A percentile compares a stretch with the other conserved stretches of the same genome.
phyloP scores from a whole-genome alignment of 2,329 filamentous ascomycete genomes.

The Tolypocladium sp. region DNA sequence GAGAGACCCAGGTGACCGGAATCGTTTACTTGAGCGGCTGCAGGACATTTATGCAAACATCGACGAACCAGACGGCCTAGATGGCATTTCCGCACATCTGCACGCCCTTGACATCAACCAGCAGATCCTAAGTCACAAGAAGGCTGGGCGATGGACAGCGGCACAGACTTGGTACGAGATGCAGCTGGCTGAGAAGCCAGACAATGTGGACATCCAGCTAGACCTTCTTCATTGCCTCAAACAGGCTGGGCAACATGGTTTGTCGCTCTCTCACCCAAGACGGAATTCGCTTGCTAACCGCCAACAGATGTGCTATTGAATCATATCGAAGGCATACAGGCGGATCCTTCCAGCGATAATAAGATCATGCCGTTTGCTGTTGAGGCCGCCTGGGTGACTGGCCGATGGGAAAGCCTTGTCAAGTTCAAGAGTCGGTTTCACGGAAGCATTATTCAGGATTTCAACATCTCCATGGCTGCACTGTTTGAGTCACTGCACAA shows the following conservation, averaged over 20 bases:
- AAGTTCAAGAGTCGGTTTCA: slow-evolving; percentile 52
- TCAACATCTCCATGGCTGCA: slow-evolving; percentile 70
- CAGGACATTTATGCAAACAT: slow-evolving; percentile 96
- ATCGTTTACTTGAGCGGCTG: slow-evolving; percentile 64
- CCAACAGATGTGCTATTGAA: slow-evolving; percentile 69
- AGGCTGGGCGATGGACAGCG: slow-evolving; percentile 86
- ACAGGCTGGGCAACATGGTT: slow-evolving; percentile 92
- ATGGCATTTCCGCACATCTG: slow-evolving; percentile 84
- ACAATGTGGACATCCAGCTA: slow-evolving; percentile 68
- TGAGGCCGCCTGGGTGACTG: slow-evolving; percentile 86
- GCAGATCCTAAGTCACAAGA: slow-evolving; percentile 85
- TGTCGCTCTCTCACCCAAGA: slow-evolving; percentile 11
- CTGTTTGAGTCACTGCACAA: slow-evolving; percentile 50
- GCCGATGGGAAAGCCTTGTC: slow-evolving; percentile 68
- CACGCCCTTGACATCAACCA: slow-evolving; percentile 85
- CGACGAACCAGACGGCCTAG: slow-evolving; percentile 92
- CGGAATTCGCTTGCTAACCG: slow-evolving; percentile 8
- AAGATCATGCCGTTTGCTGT: slow-evolving; percentile 73
- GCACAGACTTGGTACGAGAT: slow-evolving; percentile 98
- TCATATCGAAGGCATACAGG: slow-evolving; percentile 70
- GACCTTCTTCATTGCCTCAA: slow-evolving; percentile 82
- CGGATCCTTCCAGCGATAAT: slow-evolving; percentile 40
- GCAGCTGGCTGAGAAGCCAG: slow-evolving; percentile 69
- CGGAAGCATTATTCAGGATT: slow-evolving; percentile 46
- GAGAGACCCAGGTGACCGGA: slow-evolving; percentile 40